A percentile compares a stretch with the other conserved stretches of the same genome.
These are phyloP conservation scores for Fusarium virguliforme DNA, from an alignment of 2,329 filamentous ascomycete genomes.

Conservation along the genomic window DNA sequence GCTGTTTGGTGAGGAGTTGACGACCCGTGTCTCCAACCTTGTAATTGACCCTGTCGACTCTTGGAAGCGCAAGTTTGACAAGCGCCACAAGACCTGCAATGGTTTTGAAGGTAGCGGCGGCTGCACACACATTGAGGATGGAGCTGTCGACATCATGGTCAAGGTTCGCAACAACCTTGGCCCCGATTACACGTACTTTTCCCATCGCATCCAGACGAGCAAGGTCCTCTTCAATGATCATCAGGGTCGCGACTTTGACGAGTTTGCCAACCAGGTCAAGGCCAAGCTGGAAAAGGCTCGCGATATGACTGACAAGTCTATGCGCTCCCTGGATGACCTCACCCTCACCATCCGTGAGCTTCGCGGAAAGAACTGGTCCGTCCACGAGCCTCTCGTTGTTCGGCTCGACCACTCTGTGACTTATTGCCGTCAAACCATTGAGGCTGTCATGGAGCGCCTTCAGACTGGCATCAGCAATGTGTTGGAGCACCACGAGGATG, in stretches of 20 bases:
- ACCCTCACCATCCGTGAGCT: constrained; percentile 66
- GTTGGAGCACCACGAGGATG: constrained; percentile 63
- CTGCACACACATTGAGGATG: constrained; percentile 60
- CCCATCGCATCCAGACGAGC: constrained; percentile 61
- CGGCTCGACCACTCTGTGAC: constrained; percentile 60
- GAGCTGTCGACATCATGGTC: constrained; percentile 64
- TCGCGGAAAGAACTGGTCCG: constrained; percentile 62
- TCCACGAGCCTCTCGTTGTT: constrained; percentile 64
- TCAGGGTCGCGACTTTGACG: constrained; percentile 61
- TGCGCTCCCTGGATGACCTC: constrained; percentile 64
- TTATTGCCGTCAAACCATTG: constrained; percentile 62
- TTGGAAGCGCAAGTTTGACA: constrained; percentile 61
- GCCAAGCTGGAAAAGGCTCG: constrained; percentile 57
- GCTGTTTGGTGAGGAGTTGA: constrained; percentile 63
- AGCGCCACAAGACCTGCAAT: constrained; percentile 57
- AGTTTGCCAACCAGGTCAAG: constrained; percentile 62
- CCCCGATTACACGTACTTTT: constrained; percentile 63
- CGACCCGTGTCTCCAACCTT: constrained; percentile 62
- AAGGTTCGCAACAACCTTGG: constrained; percentile 67
- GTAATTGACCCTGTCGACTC: constrained; percentile 60
- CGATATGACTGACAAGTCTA: constrained; percentile 60
- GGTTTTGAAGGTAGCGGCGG: constrained; percentile 57
- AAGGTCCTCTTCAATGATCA: constrained; percentile 64
- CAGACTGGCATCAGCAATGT: constrained; percentile 67
- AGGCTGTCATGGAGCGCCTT: constrained; percentile 67